Conservation (phyloP, 2,329 filamentous ascomycete species). For the Colletotrichum sp. region DNA sequence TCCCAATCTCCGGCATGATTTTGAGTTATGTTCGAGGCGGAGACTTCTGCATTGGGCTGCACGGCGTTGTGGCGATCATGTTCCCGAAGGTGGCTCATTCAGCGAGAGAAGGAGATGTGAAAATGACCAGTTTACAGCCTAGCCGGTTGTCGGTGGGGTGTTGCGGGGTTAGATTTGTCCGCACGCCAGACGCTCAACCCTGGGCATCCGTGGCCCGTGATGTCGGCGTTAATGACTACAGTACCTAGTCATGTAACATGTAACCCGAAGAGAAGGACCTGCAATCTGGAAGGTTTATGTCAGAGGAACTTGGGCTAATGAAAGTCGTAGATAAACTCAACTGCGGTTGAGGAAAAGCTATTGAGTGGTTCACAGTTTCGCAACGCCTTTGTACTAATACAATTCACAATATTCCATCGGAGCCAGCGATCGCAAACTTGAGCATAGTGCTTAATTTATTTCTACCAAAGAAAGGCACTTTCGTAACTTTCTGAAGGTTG, state of each 20-base stretch:
- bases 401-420: neutral
- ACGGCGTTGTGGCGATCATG: neutral
- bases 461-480: slow-evolving; percentile 1
- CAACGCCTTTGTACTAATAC: neutral
- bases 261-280: neutral
- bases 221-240: neutral
- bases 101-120: neutral
- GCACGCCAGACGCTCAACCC: neutral
- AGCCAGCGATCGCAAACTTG: neutral
- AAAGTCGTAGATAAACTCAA: neutral
- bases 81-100: neutral
- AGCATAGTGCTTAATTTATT: neutral
- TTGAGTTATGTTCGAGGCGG: neutral
- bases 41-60: neutral
- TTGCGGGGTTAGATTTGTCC: neutral
- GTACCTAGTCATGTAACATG: neutral
- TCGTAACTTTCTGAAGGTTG: neutral
- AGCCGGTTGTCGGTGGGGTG: neutral
- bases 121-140: neutral
- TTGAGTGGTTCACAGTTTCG: neutral
- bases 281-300: neutral
- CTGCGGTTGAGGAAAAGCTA: neutral
- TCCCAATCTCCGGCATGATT: slow-evolving; percentile 16
- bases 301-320: neutral
- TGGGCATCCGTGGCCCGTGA: neutral